Percentiles rank a stretch among this genome's conserved stretches.
Evolutionary conservation across 306 rosid species (phyloP).

Genomic region (Ormosia semicastrata): DNA sequence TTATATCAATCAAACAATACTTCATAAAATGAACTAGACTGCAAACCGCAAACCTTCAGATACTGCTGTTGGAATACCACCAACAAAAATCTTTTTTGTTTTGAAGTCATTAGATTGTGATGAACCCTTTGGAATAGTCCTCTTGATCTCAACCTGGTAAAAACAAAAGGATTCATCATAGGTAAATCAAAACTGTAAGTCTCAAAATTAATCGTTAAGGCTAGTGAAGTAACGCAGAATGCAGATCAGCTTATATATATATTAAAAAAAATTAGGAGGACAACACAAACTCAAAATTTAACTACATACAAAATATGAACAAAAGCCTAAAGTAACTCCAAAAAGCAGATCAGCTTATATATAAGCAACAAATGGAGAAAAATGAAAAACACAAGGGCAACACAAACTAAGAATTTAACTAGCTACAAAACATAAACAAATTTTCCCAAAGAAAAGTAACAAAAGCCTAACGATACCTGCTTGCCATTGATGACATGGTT

Average conservation of each 20-base stretch:
- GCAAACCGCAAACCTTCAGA: conserved; percentile 67
- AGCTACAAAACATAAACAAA: background rate
- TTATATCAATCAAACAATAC: background rate
- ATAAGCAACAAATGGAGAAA: background rate
- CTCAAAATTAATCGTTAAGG: background rate
- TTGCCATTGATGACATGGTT: conserved; percentile 72
- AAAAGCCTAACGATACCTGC: conserved; percentile 44
- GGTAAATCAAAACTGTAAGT: background rate
- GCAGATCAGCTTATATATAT: background rate
- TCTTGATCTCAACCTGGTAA: conserved; percentile 82
- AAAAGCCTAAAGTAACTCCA: background rate
- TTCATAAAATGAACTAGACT: background rate
- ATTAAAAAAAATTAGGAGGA: background rate
- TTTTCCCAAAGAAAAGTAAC: too few species aligned
- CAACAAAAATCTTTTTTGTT: conserved; percentile 91
- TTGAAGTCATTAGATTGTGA: conserved; percentile 76
- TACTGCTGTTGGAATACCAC: conserved; percentile 78
- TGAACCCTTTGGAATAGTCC: conserved; percentile 91
- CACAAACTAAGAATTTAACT: background rate
- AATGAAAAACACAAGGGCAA: background rate
- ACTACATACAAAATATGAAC: too few species aligned
- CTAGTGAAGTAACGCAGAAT: too few species aligned
- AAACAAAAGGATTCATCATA: background rate
- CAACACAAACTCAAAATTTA: background rate
- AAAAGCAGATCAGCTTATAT: background rate